These are phyloP conservation scores for Paramecium pentaurelia DNA, from an alignment of 73 alveolate genomes.

Conservation along the genomic window DNA sequence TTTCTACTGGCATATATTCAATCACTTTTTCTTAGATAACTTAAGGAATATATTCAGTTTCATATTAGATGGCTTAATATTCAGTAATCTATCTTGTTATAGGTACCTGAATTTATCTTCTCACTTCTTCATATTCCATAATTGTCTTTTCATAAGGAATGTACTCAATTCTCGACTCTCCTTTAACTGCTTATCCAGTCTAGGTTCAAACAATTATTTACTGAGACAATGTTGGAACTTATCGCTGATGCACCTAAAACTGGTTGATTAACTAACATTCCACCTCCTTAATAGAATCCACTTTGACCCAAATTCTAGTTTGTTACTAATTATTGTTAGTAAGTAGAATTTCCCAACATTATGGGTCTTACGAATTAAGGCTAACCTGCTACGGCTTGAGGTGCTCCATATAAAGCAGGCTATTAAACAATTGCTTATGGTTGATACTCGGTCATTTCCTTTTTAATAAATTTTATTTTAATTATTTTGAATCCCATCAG, in stretches of 20 bases:
- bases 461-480: too few species aligned
- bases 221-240: neutral
- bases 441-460: neutral
- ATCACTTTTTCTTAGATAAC: slow-evolving; percentile 36
- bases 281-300: neutral
- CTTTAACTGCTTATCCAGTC: slow-evolving; percentile 49
- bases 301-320: neutral
- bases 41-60: slow-evolving; percentile 48
- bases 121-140: slow-evolving; percentile 49
- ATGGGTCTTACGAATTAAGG: neutral
- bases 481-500: neutral
- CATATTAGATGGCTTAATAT: slow-evolving; percentile 57
- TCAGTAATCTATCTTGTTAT: slow-evolving; percentile 51
- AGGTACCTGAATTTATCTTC: slow-evolving; percentile 42
- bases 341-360: neutral
- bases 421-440: neutral
- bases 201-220: neutral
- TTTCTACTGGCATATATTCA: slow-evolving; percentile 59
- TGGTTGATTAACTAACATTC: neutral
- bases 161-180: slow-evolving; percentile 61
- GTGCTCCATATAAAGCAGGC: neutral
- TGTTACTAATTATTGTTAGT: neutral
- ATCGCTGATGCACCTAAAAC: neutral
- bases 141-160: slow-evolving; percentile 53
- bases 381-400: neutral